Conservation (phyloP, 2,329 filamentous ascomycete species). For the Dactylellina cionopaga region DNA sequence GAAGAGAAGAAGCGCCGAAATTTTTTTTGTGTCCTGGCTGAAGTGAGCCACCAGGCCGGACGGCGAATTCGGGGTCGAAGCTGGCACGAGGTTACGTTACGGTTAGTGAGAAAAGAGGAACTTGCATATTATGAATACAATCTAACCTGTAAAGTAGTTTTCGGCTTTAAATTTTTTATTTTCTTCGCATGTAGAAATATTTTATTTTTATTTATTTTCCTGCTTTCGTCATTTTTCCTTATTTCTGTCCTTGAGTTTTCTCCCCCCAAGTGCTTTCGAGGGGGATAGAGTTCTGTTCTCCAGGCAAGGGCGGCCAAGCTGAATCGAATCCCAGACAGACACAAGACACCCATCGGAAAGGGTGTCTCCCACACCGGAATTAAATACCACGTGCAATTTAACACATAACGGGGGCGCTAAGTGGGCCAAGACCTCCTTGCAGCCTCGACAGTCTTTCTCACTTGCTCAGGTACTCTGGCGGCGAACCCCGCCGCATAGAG, state of each 20-base stretch:
- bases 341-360: conserved; percentile 48
- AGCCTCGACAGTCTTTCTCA: background rate
- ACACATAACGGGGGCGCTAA: conserved; percentile 52
- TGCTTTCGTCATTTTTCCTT: background rate
- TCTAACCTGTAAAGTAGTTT: background rate
- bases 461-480: conserved; percentile 29
- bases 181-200: background rate
- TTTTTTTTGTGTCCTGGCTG: background rate
- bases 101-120: conserved; percentile 19
- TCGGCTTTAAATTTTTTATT: background rate
- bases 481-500: conserved; percentile 49
- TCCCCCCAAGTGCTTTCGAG: conserved; percentile 7
- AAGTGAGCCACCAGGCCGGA: background rate
- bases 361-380: conserved; percentile 27
- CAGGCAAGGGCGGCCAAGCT: conserved; percentile 44
- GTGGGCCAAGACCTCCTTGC: conserved; percentile 25
- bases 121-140: background rate
- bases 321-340: conserved; percentile 41
- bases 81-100: conserved; percentile 15
- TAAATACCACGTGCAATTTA: conserved; percentile 49
- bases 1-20: conserved; percentile 17
- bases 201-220: background rate
- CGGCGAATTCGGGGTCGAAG: background rate
- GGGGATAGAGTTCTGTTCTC: conserved; percentile 19
- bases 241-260: background rate